Percentiles rank a stretch among this genome's conserved stretches.
Evolutionary conservation across 2,329 filamentous ascomycete genomes (phyloP).

Genomic region (Boeremia exigua): DNA sequence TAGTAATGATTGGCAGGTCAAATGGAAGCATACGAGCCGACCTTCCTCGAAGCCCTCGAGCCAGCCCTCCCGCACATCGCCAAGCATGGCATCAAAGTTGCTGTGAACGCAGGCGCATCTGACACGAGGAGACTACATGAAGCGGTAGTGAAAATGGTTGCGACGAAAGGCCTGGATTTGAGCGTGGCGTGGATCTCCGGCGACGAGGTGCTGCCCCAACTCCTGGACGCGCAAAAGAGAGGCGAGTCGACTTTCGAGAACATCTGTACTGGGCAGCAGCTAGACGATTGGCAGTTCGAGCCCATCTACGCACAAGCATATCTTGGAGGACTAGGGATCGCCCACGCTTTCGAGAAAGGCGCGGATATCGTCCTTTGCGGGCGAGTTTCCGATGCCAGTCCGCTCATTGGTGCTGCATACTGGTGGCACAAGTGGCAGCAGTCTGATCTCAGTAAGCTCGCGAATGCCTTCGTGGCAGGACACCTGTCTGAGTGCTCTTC

Average conservation of each 20-base stretch:
- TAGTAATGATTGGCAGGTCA: constrained; percentile 22
- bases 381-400: constrained; percentile 53
- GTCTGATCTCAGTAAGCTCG: constrained; percentile 49
- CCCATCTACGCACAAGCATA: constrained; percentile 49
- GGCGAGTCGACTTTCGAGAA: constrained; percentile 44
- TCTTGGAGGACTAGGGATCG: constrained; percentile 53
- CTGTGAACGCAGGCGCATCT: constrained; percentile 43
- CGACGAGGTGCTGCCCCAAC: constrained; percentile 45
- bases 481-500: constrained; percentile 54
- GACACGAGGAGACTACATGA: constrained; percentile 38
- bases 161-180: constrained; percentile 29
- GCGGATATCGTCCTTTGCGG: constrained; percentile 55
- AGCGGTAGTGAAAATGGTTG: constrained; percentile 34
- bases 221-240: constrained; percentile 46
- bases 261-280: constrained; percentile 49
- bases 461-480: constrained; percentile 53
- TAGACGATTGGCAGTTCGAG: constrained; percentile 46
- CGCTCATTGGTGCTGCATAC: constrained; percentile 52
- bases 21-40: constrained; percentile 57
- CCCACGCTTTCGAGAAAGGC: constrained; percentile 48
- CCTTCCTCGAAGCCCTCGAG: constrained; percentile 58
- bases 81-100: constrained; percentile 42
- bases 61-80: constrained; percentile 47
- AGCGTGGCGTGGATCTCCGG: constrained; percentile 54
- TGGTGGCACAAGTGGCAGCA: constrained; percentile 56